Percentiles rank a stretch among this genome's conserved stretches.
Conservation (phyloP, 2,329 filamentous ascomycete species). For the Aureobasidium mangrovei region DNA sequence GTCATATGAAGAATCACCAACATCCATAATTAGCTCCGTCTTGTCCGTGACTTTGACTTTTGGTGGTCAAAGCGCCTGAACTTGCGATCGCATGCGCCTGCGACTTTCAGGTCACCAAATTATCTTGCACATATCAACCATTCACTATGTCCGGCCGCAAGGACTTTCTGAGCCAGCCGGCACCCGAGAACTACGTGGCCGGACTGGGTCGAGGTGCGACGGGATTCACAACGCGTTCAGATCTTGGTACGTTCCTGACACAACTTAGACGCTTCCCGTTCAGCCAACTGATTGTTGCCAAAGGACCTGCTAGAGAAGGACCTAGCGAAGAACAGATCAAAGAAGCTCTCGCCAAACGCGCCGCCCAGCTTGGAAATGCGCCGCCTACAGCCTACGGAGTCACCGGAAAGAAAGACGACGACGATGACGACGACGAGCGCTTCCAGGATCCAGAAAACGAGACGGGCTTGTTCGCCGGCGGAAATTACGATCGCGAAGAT, state of each 20-base stretch:
- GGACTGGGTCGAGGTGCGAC: constrained; percentile 96
- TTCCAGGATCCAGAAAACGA: constrained; percentile 98
- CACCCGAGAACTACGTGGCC: constrained; percentile 62
- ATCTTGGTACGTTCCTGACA: constrained; percentile 44
- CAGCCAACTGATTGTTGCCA: neutral
- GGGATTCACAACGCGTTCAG: constrained; percentile 93
- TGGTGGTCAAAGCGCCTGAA: constrained; percentile 1
- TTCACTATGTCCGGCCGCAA: constrained; percentile 53
- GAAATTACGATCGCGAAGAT: constrained; percentile 93
- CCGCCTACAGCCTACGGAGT: constrained; percentile 66
- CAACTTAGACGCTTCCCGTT: neutral
- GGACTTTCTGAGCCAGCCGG: constrained; percentile 81
- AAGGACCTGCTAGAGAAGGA: constrained; percentile 82
- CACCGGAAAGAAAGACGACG: constrained; percentile 59
- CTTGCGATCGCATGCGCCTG: neutral
- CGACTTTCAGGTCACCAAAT: neutral
- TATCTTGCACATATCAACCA: neutral
- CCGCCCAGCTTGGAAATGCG: constrained; percentile 68
- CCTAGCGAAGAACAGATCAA: constrained; percentile 98
- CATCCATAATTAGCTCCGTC: too few species aligned
- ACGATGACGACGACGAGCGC: constrained; percentile 67
- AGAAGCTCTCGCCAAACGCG: constrained; percentile 89
- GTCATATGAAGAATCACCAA: too few species aligned
- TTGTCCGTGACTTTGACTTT: neutral
- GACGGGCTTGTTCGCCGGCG: constrained; percentile 87